Conservation (phyloP, 176 grass and related monocot species). For the Lolium rigidum region DNA sequence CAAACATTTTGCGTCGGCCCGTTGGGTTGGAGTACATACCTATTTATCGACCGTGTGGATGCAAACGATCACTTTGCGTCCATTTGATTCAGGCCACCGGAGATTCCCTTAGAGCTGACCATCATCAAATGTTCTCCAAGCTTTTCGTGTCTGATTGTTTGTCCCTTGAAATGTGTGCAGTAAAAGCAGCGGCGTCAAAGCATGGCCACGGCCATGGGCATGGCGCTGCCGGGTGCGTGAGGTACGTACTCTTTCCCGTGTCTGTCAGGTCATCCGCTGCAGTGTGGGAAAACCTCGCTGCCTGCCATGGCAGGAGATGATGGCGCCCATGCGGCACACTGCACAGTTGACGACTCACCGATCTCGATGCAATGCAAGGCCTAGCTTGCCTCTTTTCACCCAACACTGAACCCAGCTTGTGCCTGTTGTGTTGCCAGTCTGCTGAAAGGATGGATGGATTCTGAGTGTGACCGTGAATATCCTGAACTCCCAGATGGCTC, state of each 20-base stretch:
- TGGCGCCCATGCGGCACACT: conserved; percentile 17
- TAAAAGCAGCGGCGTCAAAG: neutral
- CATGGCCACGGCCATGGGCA: conserved; percentile 15
- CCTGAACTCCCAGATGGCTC: neutral
- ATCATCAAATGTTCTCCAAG: neutral
- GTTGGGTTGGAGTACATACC: too few species aligned
- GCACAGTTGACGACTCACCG: neutral
- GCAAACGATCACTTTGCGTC: too few species aligned
- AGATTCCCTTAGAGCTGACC: too few species aligned
- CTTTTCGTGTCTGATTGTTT: neutral
- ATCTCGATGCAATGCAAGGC: conserved; percentile 10
- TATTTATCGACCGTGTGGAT: too few species aligned
- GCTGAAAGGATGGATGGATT: neutral
- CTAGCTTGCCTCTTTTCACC: neutral
- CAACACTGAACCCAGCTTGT: neutral
- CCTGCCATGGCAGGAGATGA: conserved; percentile 5
- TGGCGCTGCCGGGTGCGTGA: neutral
- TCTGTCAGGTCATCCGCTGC: conserved; percentile 13
- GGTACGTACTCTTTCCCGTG: neutral
- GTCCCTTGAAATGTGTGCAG: neutral
- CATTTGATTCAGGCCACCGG: too few species aligned
- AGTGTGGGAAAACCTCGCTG: conserved; percentile 13
- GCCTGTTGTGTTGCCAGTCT: neutral
- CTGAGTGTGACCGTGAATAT: conserved; percentile 4
- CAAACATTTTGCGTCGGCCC: too few species aligned